Conservation (phyloP, 306 rosid genomes). For the Elaeagnus macrophylla region DNA sequence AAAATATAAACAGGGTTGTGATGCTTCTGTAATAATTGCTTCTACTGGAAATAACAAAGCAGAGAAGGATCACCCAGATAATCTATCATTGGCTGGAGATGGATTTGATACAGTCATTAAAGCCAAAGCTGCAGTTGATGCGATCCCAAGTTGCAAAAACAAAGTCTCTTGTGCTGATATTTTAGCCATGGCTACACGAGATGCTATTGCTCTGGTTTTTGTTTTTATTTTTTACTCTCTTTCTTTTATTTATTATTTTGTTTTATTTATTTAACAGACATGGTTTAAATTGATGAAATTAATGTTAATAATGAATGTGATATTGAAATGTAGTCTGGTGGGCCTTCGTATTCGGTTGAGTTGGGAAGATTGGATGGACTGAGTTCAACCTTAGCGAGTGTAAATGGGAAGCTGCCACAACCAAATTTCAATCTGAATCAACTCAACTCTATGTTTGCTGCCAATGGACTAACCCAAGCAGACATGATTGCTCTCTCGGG, state of each 20-base stretch:
- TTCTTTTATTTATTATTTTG: not conserved
- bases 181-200: conserved; percentile 71
- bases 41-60: conserved; percentile 48
- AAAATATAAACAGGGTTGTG: conserved; percentile 49
- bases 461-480: conserved; percentile 46
- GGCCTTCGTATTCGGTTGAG: conserved; percentile 63
- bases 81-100: conserved; percentile 79
- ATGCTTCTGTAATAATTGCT: conserved; percentile 45
- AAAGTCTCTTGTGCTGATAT: conserved; percentile 87
- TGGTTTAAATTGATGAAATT: too few relatives aligned
- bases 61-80: conserved; percentile 72
- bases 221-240: not conserved
- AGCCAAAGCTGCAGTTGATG: conserved; percentile 75
- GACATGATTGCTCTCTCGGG: conserved; percentile 89
- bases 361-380: conserved; percentile 73
- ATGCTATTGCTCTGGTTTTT: conserved; percentile 51
- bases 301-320: not conserved
- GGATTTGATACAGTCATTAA: conserved; percentile 72
- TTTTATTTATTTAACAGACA: too few relatives aligned
- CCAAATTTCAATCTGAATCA: conserved; percentile 49
- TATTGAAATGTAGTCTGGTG: conserved; percentile 51
- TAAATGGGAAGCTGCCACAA: conserved; percentile 53
- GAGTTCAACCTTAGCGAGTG: conserved; percentile 44
- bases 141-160: conserved; percentile 45
- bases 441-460: conserved; percentile 50